Base-by-base conservation (phyloP, 1,139 yeast genomes). In the Magnusiomyces sp. region DNA sequence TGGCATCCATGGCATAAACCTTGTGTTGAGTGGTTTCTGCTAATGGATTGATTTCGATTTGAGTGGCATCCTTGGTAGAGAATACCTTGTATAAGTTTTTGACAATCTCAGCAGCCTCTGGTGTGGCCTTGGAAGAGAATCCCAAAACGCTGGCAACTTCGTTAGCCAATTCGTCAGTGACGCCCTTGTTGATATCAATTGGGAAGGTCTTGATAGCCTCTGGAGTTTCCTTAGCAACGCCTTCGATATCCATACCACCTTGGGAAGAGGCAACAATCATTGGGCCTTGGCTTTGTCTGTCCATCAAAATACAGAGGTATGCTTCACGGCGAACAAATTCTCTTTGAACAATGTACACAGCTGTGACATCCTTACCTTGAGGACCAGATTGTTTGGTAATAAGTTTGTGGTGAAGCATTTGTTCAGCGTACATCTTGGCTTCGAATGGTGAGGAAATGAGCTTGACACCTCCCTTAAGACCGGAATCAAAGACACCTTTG, bases 221-320 rank as follows among this genome's bases (percentile, higher is more conserved):
- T 51, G 99, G 99, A 71, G 80, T 84, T 62, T 78, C 81, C 61
- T 84, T 84, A 55, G 98, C 99, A 59, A 94, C 97, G 69, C 95
- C 95, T 76, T 92, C 99, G 66, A 92, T 94, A 73, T 92, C 97
- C 95, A 94, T 90, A 76, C 99, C 99, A 75, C 99, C 99, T 75
- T 92, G 95, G 59, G 95, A 76, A 38, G 97, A 88, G 46, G 96
- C 97, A 59, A 92, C 96, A 67, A 92, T 87, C 73, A 92, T 77
- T 56, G 97, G 96, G 61, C 80, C 76, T 73, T 90, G 95, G 58
- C 83, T 77, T 59, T 81, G 79, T 74, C 99, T 86, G 77, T 92
- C 98, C 85, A 90, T 80, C 62, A 94, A 78, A 61, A 94, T 88
- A 58, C 97, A 95, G 59, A 94, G 72, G 73, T 92, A 92, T 55